Evolutionary conservation across 202 grass and related monocot species (phyloP).

Genomic region (Schoenoplectus tabernaemontani): DNA sequence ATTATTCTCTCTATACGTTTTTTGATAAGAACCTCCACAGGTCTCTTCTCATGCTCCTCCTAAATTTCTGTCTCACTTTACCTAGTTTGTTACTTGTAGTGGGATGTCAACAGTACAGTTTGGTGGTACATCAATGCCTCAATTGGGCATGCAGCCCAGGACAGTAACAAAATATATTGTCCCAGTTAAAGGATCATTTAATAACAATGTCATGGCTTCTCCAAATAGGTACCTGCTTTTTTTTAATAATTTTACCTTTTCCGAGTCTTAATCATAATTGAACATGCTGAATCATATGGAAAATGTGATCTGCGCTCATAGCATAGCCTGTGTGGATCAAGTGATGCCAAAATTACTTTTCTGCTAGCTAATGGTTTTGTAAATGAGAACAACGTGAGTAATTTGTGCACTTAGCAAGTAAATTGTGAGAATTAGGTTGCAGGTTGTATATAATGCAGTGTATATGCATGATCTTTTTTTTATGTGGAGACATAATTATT

Average conservation of each 20-base stretch:
- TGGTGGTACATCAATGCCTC: constrained; percentile 39
- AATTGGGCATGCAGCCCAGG: constrained; percentile 46
- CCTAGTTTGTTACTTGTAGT: constrained; percentile 7
- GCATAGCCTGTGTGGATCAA: not conserved
- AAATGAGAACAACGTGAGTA: not conserved
- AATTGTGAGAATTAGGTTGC: not conserved
- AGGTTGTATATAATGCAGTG: not conserved
- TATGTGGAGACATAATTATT: not conserved
- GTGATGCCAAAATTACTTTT: not conserved
- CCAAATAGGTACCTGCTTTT: constrained; percentile 30
- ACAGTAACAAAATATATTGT: constrained; percentile 4
- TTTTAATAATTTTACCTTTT: not conserved
- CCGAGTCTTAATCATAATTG: not conserved
- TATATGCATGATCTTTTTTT: too few species aligned
- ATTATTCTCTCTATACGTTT: not conserved
- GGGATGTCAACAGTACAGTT: constrained; percentile 43
- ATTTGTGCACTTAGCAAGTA: not conserved
- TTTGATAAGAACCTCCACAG: not conserved
- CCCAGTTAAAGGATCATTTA: constrained; percentile 6
- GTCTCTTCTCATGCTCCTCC: not conserved
- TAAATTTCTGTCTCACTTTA: not conserved
- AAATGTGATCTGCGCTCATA: not conserved
- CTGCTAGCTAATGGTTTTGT: not conserved
- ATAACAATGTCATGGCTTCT: constrained; percentile 19
- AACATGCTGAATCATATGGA: not conserved